Conservation (phyloP, 2,329 filamentous ascomycete genomes). For the Colletotrichum sp. region DNA sequence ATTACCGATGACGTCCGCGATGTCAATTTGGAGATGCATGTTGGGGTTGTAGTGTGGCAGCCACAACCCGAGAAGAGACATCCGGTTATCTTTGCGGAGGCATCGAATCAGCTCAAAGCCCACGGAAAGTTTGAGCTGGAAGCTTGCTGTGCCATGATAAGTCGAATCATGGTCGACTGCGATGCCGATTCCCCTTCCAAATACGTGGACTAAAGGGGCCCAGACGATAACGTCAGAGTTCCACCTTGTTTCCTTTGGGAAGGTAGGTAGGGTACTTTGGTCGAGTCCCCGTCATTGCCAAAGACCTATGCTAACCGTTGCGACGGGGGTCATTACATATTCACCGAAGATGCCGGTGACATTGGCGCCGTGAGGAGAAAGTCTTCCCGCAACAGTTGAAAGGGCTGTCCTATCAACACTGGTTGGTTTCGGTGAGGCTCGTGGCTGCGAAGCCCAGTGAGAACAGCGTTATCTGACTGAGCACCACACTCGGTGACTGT, state of each 20-base stretch:
- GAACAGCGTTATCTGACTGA: not conserved
- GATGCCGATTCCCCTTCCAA: not conserved
- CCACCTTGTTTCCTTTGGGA: constrained; percentile 14
- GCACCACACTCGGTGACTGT: not conserved
- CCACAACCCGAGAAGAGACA: not conserved
- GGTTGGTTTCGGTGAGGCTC: not conserved
- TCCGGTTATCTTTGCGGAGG: not conserved
- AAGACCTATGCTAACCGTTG: constrained; percentile 13
- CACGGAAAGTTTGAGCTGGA: not conserved
- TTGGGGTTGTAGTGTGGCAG: not conserved
- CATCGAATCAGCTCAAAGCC: constrained; percentile 3
- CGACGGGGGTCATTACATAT: not conserved
- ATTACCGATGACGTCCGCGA: constrained; percentile 4
- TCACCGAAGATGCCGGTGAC: constrained; percentile 1
- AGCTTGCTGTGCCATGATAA: not conserved
- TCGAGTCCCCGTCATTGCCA: not conserved
- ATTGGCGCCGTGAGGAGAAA: not conserved
- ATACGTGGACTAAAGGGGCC: not conserved
- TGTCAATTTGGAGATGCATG: not conserved
- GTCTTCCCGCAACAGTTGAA: not conserved
- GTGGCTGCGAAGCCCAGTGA: not conserved
- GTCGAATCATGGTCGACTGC: not conserved
- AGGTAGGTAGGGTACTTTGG: constrained; percentile 8
- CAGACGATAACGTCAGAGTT: constrained; percentile 1
- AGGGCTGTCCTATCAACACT: not conserved